These are phyloP conservation scores for Candida sp. DNA, from an alignment of 1,139 yeast genomes.

Conservation along the genomic window DNA sequence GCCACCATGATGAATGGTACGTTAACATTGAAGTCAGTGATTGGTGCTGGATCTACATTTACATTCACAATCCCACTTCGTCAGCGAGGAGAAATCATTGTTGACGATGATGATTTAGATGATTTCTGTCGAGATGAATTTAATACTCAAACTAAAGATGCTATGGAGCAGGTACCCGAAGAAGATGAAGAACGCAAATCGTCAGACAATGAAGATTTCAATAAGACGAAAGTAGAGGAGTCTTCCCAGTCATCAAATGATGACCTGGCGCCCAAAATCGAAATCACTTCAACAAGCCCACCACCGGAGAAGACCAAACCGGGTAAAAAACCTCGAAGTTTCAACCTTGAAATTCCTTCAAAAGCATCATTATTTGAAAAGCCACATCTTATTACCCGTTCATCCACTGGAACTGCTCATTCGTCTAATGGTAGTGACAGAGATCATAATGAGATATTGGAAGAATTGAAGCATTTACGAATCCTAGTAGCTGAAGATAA, in stretches of 20 bases:
- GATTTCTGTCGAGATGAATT: constrained; percentile 45
- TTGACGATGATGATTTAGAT: constrained; percentile 33
- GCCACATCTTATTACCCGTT: constrained; percentile 43
- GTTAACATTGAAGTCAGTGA: constrained; percentile 61
- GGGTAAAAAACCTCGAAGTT: background rate
- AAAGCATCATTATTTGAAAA: constrained; percentile 26
- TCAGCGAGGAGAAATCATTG: constrained; percentile 61
- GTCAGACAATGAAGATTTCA: background rate
- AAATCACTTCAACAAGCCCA: background rate
- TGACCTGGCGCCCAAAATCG: constrained; percentile 1
- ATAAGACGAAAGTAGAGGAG: background rate
- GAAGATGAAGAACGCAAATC: background rate
- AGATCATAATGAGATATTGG: constrained; percentile 17
- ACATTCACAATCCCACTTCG: constrained; percentile 75
- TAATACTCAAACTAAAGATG: constrained; percentile 32
- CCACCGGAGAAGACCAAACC: background rate
- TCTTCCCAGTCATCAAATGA: constrained; percentile 2
- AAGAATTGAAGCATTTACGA: constrained; percentile 36
- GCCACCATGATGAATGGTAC: constrained; percentile 90
- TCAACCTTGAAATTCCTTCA: constrained; percentile 4
- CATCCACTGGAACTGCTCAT: constrained; percentile 59
- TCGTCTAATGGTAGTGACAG: constrained; percentile 24
- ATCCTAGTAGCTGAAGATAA: constrained; percentile 96
- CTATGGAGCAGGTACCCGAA: constrained; percentile 13
- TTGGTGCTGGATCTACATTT: constrained; percentile 80